These are phyloP conservation scores for Euryodendron excelsum DNA, from an alignment of 148 eudicot genomes.

Conservation along the genomic window DNA sequence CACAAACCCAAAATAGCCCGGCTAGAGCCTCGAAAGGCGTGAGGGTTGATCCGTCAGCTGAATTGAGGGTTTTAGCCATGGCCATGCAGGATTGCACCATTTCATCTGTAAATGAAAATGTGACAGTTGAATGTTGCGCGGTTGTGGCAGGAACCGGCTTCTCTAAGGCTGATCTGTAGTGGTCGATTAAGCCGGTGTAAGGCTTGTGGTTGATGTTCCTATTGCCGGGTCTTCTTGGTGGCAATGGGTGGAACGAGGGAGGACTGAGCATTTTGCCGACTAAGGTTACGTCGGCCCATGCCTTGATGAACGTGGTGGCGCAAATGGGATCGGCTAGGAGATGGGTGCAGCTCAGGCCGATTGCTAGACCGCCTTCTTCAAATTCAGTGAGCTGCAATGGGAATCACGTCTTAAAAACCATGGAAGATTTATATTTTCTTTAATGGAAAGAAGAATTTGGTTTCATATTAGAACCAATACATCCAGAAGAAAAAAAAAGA, in stretches of 20 bases:
- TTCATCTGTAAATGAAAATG: conserved; percentile 38
- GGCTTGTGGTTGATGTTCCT: conserved; percentile 12
- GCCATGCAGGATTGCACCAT: conserved; percentile 46
- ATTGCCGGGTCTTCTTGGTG: conserved; percentile 25
- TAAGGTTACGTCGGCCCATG: conserved; percentile 48
- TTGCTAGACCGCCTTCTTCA: conserved; percentile 69
- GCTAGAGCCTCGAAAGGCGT: conserved; percentile 45
- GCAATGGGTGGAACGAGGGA: conserved; percentile 61
- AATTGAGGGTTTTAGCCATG: conserved; percentile 18
- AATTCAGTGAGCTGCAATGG: conserved; percentile 55
- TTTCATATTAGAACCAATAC: too few relatives aligned
- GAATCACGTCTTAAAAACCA: neutral
- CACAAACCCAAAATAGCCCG: conserved; percentile 49
- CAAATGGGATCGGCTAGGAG: conserved; percentile 54
- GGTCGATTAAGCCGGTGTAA: conserved; percentile 33
- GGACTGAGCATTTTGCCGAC: conserved; percentile 39
- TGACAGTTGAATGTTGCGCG: conserved; percentile 23
- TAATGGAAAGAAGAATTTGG: neutral
- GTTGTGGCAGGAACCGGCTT: conserved; percentile 13
- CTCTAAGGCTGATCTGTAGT: conserved; percentile 38
- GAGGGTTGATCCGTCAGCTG: conserved; percentile 1
- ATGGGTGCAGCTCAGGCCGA: conserved; percentile 68
- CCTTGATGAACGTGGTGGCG: conserved; percentile 47
- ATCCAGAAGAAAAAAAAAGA: too few relatives aligned
- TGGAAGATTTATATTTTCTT: neutral